These are phyloP conservation scores for Sicyos edulis DNA, from an alignment of 306 rosid species.

Conservation along the genomic window DNA sequence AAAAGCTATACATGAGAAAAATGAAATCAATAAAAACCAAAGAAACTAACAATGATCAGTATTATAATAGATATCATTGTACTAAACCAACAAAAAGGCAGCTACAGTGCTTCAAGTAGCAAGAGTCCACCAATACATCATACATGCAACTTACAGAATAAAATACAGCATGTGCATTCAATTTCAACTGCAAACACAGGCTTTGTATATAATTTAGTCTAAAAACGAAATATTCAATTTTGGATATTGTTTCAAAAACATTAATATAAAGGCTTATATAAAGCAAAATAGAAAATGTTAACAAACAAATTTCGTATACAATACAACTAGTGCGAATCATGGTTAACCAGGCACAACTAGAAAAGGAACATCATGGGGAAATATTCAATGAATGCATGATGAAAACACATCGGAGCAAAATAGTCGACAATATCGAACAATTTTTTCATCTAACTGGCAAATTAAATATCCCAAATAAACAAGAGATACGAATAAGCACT, in stretches of 20 bases:
- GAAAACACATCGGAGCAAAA: background rate
- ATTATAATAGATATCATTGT: background rate
- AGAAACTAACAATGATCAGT: background rate
- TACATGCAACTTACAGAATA: background rate
- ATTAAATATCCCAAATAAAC: background rate
- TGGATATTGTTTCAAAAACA: background rate
- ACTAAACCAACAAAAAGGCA: background rate
- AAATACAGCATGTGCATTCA: background rate
- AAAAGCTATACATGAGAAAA: background rate
- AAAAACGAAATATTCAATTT: background rate
- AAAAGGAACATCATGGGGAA: background rate
- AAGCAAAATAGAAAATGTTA: background rate
- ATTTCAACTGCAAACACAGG: background rate
- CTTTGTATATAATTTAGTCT: background rate
- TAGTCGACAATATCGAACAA: background rate
- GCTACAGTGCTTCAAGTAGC: background rate
- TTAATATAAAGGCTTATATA: too few relatives aligned
- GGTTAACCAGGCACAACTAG: background rate
- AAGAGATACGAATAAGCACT: slow-evolving; percentile 19
- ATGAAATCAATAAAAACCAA: background rate
- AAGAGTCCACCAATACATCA: background rate
- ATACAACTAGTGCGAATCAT: background rate
- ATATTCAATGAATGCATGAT: background rate
- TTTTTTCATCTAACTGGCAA: background rate
- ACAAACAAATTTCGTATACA: background rate